These are phyloP conservation scores for Haematococcus sp. DNA, from an alignment of 139 green algal genomes.

Conservation along the genomic window DNA sequence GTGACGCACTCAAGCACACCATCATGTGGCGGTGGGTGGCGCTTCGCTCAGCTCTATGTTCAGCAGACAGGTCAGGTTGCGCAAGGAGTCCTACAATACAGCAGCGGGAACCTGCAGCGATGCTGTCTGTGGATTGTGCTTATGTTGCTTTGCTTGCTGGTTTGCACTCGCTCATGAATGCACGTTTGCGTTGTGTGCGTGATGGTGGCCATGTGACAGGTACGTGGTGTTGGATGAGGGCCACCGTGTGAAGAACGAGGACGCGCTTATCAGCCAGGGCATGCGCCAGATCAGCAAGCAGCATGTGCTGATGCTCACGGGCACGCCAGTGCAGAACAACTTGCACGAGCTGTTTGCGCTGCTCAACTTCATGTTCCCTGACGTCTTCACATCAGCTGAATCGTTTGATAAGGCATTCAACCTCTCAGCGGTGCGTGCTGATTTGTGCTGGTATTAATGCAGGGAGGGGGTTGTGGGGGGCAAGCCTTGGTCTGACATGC, in stretches of 20 bases:
- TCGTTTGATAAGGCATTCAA: slow-evolving; percentile 84
- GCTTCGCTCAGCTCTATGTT: neutral
- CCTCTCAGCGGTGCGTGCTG: slow-evolving; percentile 41
- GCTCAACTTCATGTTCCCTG: slow-evolving; percentile 72
- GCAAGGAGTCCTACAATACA: too few species aligned
- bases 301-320: slow-evolving; percentile 44
- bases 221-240: slow-evolving; percentile 65
- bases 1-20: slow-evolving; percentile 30
- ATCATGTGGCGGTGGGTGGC: slow-evolving; percentile 28
- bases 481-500: too few species aligned
- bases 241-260: slow-evolving; percentile 54
- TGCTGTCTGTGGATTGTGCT: slow-evolving; percentile 15
- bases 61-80: slow-evolving; percentile 47
- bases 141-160: slow-evolving; percentile 21
- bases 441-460: neutral
- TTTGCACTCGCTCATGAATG: slow-evolving; percentile 29
- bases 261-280: slow-evolving; percentile 42
- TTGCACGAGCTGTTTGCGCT: slow-evolving; percentile 78
- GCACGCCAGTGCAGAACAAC: slow-evolving; percentile 77
- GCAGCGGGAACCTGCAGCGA: slow-evolving; percentile 49
- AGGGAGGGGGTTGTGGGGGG: too few species aligned
- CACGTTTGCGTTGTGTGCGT: too few species aligned
- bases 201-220: too few species aligned
- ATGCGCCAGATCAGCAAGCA: slow-evolving; percentile 48
- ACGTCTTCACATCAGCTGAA: slow-evolving; percentile 64